phyloP scores from a whole-genome alignment of 352 stramenopile genomes.

The Globisporangium canariense region DNA sequence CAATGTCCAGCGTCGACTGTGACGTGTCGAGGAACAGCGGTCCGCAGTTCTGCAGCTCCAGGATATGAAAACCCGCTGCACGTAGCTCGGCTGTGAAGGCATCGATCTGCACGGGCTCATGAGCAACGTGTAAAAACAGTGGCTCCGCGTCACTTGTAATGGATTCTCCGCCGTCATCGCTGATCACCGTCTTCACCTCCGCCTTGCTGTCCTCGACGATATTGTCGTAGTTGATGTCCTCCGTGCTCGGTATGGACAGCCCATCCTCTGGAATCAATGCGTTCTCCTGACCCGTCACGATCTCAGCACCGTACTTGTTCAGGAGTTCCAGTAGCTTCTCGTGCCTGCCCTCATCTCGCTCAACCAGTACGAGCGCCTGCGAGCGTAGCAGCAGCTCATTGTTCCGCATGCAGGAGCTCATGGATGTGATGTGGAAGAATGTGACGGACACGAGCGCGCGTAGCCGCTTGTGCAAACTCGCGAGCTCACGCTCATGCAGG shows the following conservation, averaged over 20 bases:
- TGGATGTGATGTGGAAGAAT: slow-evolving; percentile 77
- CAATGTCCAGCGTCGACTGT: slow-evolving; percentile 60
- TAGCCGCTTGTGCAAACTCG: slow-evolving; percentile 52
- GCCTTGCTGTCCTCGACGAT: slow-evolving; percentile 8
- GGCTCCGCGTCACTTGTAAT: background rate
- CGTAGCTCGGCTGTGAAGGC: slow-evolving; percentile 38
- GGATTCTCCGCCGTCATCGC: background rate
- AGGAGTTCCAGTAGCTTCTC: slow-evolving; percentile 29
- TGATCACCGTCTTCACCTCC: background rate
- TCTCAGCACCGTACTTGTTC: slow-evolving; percentile 33
- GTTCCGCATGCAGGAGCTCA: slow-evolving; percentile 58
- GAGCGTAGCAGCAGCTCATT: slow-evolving; percentile 62
- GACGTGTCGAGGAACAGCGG: slow-evolving; percentile 64
- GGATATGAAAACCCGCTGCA: slow-evolving; percentile 33
- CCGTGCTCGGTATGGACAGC: slow-evolving; percentile 20
- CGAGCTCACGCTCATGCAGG: slow-evolving; percentile 48
- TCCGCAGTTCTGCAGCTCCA: slow-evolving; percentile 54
- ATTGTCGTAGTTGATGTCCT: slow-evolving; percentile 23
- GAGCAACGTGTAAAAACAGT: slow-evolving; percentile 48
- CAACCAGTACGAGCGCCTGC: slow-evolving; percentile 50
- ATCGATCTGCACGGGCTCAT: slow-evolving; percentile 44
- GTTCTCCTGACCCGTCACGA: slow-evolving; percentile 29
- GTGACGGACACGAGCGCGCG: slow-evolving; percentile 63
- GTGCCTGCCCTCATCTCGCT: slow-evolving; percentile 16
- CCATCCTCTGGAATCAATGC: slow-evolving; percentile 28